Percentiles rank a stretch among this genome's conserved stretches.
These are phyloP conservation scores for Fraxinus platypoda DNA, from an alignment of 305 asterid species.

Conservation along the genomic window DNA sequence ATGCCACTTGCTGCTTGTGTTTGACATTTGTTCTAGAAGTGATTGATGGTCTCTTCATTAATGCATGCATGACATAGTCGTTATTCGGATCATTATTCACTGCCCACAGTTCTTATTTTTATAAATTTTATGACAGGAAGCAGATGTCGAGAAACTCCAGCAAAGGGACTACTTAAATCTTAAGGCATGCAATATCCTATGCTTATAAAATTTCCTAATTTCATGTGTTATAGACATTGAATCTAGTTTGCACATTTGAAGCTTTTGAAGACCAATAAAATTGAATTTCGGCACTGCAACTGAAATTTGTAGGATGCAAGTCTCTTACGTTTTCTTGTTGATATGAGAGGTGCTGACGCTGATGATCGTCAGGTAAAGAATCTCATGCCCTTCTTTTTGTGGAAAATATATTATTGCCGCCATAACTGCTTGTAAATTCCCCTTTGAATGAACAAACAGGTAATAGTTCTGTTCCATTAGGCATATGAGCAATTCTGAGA, in stretches of 20 bases:
- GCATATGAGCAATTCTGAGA: not conserved
- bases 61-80: not conserved
- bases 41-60: constrained; percentile 3
- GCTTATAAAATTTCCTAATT: constrained; percentile 22
- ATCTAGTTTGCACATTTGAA: constrained; percentile 13
- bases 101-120: constrained; percentile 11
- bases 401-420: not conserved
- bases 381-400: constrained; percentile 9
- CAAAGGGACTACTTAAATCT: constrained; percentile 86
- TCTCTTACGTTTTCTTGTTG: constrained; percentile 92
- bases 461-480: constrained; percentile 4
- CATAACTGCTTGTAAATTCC: not conserved
- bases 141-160: constrained; percentile 92
- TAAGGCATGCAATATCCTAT: constrained; percentile 52
- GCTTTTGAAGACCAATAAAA: constrained; percentile 23
- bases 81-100: constrained; percentile 5
- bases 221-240: constrained; percentile 9
- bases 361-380: constrained; percentile 92
- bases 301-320: constrained; percentile 94
- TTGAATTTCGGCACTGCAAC: constrained; percentile 41
- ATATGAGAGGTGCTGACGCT: constrained; percentile 95
- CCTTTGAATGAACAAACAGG: not conserved
- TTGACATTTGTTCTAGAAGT: not conserved
- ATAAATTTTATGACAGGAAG: constrained; percentile 57
- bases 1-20: not conserved